Evolutionary conservation across 371 early-diverging fungal species (phyloP).

Genomic region (Paraphysoderma sedebokerense): DNA sequence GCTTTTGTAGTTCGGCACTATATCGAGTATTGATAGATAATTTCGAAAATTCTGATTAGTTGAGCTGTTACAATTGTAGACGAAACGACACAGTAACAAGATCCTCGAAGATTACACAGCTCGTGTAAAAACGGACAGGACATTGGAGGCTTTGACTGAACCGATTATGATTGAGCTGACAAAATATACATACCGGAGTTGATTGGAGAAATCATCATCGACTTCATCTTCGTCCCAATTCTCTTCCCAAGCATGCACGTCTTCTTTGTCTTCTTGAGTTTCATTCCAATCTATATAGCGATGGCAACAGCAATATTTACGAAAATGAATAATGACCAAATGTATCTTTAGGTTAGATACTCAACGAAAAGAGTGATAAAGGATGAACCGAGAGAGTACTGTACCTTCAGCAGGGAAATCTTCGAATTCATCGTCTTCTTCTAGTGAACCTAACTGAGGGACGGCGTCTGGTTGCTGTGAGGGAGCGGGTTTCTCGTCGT

Average conservation of each 20-base stretch:
- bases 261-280: slow-evolving; percentile 52
- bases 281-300: slow-evolving; percentile 56
- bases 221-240: slow-evolving; percentile 87
- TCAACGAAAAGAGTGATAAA: neutral
- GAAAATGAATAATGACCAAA: too few relatives aligned
- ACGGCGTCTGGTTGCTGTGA: too few relatives aligned
- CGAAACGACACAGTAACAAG: too few relatives aligned
- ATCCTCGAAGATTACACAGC: too few relatives aligned
- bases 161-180: neutral
- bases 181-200: slow-evolving; percentile 37
- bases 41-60: too few relatives aligned
- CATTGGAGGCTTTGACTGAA: too few relatives aligned
- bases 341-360: neutral
- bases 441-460: slow-evolving; percentile 46
- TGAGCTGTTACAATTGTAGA: too few relatives aligned
- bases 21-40: too few relatives aligned
- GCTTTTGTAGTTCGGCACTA: too few relatives aligned
- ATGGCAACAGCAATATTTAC: too few relatives aligned
- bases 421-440: slow-evolving; percentile 86
- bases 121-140: neutral
- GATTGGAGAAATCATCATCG: slow-evolving; percentile 77
- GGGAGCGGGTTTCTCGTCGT: too few relatives aligned
- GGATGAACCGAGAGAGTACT: neutral
- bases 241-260: slow-evolving; percentile 65
- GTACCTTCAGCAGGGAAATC: slow-evolving; percentile 75